A percentile compares a stretch with the other conserved stretches of the same genome.
These are phyloP conservation scores for Neurospora pannonica DNA, from an alignment of 495 filamentous ascomycete species.

Conservation along the genomic window DNA sequence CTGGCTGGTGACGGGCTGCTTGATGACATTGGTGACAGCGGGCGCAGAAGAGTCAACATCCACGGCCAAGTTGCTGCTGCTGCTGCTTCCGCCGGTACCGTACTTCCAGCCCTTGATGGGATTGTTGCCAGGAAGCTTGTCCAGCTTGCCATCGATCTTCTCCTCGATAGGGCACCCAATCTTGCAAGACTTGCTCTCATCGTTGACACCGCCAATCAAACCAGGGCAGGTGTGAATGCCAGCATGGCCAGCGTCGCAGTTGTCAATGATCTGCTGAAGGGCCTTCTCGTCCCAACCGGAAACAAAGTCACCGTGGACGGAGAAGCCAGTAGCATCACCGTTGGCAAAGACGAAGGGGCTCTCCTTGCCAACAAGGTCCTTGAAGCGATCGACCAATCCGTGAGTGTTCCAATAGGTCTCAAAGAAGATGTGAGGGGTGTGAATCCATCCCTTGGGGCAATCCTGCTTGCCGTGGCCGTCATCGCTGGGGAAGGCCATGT, in stretches of 20 bases:
- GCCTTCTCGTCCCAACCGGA: conserved; percentile 58
- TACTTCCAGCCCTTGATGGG: conserved; percentile 31
- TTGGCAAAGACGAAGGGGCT: conserved; percentile 58
- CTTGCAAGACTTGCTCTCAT: conserved; percentile 34
- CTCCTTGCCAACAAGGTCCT: conserved; percentile 45
- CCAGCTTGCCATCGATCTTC: conserved; percentile 20
- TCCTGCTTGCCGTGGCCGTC: conserved; percentile 42
- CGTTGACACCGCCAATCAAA: conserved; percentile 32
- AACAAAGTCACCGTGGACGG: conserved; percentile 62
- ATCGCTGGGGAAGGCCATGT: conserved; percentile 43
- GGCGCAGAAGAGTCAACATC: not conserved
- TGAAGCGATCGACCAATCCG: conserved; percentile 40
- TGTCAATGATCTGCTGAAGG: conserved; percentile 50
- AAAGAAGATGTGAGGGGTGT: conserved; percentile 52
- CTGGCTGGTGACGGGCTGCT: conserved; percentile 7
- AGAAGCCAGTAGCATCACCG: conserved; percentile 48
- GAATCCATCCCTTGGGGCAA: conserved; percentile 53
- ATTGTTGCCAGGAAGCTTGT: conserved; percentile 52
- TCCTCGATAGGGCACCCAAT: conserved; percentile 33
- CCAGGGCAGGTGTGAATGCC: conserved; percentile 48
- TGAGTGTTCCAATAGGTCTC: conserved; percentile 59
- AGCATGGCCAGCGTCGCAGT: conserved; percentile 44
- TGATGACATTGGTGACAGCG: not conserved
- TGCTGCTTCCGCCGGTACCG: conserved; percentile 21
- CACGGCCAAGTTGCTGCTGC: conserved; percentile 10